Evolutionary conservation across 2,329 filamentous ascomycete species (phyloP), one percentile per base, ranked within the genome.

Genomic region (Aspergillus ochraceus): DNA sequence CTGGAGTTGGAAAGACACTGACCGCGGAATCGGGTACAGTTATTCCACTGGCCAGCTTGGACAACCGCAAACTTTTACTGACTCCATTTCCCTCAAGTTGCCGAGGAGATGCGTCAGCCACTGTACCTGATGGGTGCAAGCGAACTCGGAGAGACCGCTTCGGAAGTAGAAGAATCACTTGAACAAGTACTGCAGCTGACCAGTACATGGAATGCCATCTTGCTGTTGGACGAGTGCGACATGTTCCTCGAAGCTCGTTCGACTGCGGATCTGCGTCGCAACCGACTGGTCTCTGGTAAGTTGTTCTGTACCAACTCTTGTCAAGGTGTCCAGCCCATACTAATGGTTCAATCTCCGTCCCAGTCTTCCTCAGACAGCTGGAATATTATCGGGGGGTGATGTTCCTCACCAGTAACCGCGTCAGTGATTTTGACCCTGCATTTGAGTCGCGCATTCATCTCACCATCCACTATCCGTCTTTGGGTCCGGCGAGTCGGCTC

Each of bases 381-480:
- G 36, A 39, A 26, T 46, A 47, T 12, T 59, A 54, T 24, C 57
- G 52, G 2, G 60, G 60, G 3, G 54, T 63, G 6, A 24, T 83
- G 47, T 82, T 82, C 71, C 72, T 83, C 60, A 82, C 80, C 0
- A 81, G 78, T 46, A 83, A 83, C 66, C 78, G 79, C 32, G 72
- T 78, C 36, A 70, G 73, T 45, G 73, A 76, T 59, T 80, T 83
- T 64, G 81, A 83, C 39, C 70, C 72, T 0, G 81, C 81, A 19
- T 81, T 83, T 68, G 74, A 79, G 62, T 79, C 76, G 32, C 77
- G 80, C 47, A 81, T 83, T 61, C 80, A 83, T 69, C 73, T 84
- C 59, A 76, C 75, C 1, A 75, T 83, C 47, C 74, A 80, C 64
- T 84, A 84, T 60, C 77, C 78, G 6, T 65, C 74, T 42, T 75